phyloP scores from a whole-genome alignment of 2,329 filamentous ascomycete genomes.

The Neopestalotiopsis rosae region DNA sequence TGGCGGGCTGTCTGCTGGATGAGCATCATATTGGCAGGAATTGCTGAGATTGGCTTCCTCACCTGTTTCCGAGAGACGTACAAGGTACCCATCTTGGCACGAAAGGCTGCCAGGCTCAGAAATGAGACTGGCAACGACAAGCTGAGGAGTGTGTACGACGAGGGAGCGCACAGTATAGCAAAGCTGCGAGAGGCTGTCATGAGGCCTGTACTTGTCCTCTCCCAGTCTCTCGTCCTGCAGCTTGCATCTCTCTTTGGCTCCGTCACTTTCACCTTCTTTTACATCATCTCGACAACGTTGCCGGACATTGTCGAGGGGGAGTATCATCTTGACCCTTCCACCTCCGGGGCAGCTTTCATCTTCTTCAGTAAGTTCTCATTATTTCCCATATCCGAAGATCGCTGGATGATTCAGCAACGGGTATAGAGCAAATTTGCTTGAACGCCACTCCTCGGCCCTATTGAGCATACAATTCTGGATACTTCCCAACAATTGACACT shows the following conservation, averaged over 20 bases:
- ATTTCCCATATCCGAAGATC: too few species aligned
- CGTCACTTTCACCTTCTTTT: slow-evolving; percentile 57
- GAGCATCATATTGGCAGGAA: slow-evolving; percentile 49
- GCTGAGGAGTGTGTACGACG: slow-evolving; percentile 39
- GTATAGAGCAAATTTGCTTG: too few species aligned
- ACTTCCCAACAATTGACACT: not conserved
- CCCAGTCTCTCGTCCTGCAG: slow-evolving; percentile 59
- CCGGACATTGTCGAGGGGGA: slow-evolving; percentile 53
- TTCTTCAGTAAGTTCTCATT: slow-evolving; percentile 51
- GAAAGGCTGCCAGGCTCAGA: slow-evolving; percentile 41
- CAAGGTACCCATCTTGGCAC: slow-evolving; percentile 58
- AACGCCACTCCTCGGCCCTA: too few species aligned
- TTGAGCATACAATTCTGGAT: too few species aligned
- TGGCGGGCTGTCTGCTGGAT: slow-evolving; percentile 62
- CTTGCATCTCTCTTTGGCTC: slow-evolving; percentile 51
- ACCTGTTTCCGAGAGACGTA: slow-evolving; percentile 65
- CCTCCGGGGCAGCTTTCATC: slow-evolving; percentile 59
- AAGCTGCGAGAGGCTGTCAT: slow-evolving; percentile 47
- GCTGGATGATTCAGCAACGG: too few species aligned
- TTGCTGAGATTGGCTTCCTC: slow-evolving; percentile 57
- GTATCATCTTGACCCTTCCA: slow-evolving; percentile 56
- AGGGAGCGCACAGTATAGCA: slow-evolving; percentile 28
- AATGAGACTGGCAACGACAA: slow-evolving; percentile 35
- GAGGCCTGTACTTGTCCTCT: slow-evolving; percentile 52
- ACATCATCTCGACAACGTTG: slow-evolving; percentile 59